phyloP scores from a whole-genome alignment of 1,284 basidiomycete genomes.

The Polyporus tsugae region DNA sequence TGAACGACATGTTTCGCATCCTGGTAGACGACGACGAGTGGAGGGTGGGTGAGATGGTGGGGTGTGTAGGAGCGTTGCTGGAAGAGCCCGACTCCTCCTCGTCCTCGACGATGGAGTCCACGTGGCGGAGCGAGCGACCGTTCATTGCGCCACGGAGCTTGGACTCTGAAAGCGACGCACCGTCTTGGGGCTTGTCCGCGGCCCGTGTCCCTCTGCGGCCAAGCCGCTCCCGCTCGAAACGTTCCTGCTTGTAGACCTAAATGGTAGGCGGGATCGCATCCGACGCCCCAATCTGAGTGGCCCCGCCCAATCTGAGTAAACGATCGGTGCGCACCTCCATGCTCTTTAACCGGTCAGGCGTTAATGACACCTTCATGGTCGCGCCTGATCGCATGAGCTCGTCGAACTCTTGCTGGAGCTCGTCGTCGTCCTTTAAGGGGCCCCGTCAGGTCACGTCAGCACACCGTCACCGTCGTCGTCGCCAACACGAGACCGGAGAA shows the following conservation, averaged over 20 bases:
- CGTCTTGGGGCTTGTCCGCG: constrained; percentile 7
- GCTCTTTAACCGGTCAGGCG: constrained; percentile 88
- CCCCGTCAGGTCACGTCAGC: neutral
- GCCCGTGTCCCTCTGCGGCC: constrained; percentile 24
- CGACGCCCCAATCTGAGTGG: constrained; percentile 11
- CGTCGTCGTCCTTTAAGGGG: constrained; percentile 54
- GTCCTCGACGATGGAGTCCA: constrained; percentile 64
- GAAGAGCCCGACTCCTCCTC: constrained; percentile 44
- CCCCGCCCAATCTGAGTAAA: constrained; percentile 29
- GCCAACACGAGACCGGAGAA: neutral
- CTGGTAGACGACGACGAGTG: constrained; percentile 25
- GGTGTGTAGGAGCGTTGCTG: constrained; percentile 27
- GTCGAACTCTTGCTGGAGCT: constrained; percentile 83
- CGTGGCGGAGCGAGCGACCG: constrained; percentile 53
- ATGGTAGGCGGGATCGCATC: neutral
- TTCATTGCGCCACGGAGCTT: constrained; percentile 2
- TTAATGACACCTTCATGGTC: constrained; percentile 95
- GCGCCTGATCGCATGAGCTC: constrained; percentile 86
- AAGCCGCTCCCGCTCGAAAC: constrained; percentile 39
- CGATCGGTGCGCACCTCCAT: constrained; percentile 76
- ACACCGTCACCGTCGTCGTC: neutral
- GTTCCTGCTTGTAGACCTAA: constrained; percentile 42
- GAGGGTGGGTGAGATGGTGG: constrained; percentile 36
- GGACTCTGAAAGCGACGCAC: constrained; percentile 17
- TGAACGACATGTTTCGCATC: constrained; percentile 37